Base-by-base conservation (phyloP, 208 protist genomes). In the Phytomonas francai region DNA sequence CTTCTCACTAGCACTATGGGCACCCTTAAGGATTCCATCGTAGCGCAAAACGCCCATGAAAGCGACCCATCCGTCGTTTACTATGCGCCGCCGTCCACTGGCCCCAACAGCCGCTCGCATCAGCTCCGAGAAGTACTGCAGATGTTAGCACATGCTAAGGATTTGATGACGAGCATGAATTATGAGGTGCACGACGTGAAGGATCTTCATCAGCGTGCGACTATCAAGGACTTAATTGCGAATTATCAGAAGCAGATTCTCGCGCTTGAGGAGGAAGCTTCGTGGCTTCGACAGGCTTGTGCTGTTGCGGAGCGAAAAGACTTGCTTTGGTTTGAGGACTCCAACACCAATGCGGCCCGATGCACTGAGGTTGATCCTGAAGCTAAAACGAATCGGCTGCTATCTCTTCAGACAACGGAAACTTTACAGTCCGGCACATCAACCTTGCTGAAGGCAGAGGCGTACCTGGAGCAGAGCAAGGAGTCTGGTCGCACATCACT, bases 131-230 rank as follows among this genome's bases (percentile, higher is more conserved):
- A 72, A 1, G 60, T 81, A 11, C 77, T 84, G 73, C 81, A 91
- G 58, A 57, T 67, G 27, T 39, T 84, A 19, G 68, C 76, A 0
- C 77, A 86, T 62, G 60, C 83, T 8, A 83, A 84, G 42, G 81
- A 90, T 30, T 33, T 89, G 31, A 29, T 94, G 12, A 90, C 76
- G 12, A 87, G 77, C 59, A 94, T 94, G 88, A 75, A 54, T 28
- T 87, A 88, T 39, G 88, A 94, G 63, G 68, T 78, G 60, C 79
- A 77, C 28, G 85, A 88, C 49, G 54, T 87, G 1, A 68, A 34
- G 22, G 5, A 36, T 3, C 59, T 71, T 0, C 63, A 34, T 29
- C 71, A 74, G 32, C 65, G 68, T 27, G 68, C 65, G 3, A 75
- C 69, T 14, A 71, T 71, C 25, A 88, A 78, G 51, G 59, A 60